A percentile compares a stretch with the other conserved stretches of the same genome.
These are phyloP conservation scores for Thalassiosira livingstoniorum DNA, from an alignment of 352 stramenopile species.

Conservation along the genomic window DNA sequence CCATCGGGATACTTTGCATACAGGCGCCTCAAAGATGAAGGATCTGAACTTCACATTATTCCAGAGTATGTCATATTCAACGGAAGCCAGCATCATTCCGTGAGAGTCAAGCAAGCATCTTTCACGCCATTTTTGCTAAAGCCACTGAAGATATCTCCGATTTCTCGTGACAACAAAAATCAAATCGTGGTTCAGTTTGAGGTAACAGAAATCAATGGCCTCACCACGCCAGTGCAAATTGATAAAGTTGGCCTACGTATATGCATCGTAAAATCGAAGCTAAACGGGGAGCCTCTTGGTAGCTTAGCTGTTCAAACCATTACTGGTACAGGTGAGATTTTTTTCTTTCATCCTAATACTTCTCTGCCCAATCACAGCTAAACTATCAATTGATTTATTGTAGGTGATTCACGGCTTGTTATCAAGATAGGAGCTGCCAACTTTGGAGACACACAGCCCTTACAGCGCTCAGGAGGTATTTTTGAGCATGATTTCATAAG, in stretches of 20 bases:
- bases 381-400: too few species aligned
- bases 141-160: slow-evolving; percentile 60
- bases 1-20: slow-evolving; percentile 83
- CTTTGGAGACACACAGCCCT: slow-evolving; percentile 42
- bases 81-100: slow-evolving; percentile 66
- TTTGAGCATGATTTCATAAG: slow-evolving; percentile 81
- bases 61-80: slow-evolving; percentile 87
- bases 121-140: slow-evolving; percentile 57
- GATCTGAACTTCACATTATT: slow-evolving; percentile 83
- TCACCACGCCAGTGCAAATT: slow-evolving; percentile 75
- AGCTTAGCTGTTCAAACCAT: slow-evolving; percentile 84
- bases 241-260: slow-evolving; percentile 79
- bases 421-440: slow-evolving; percentile 85
- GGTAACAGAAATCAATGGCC: slow-evolving; percentile 66
- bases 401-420: slow-evolving; percentile 79
- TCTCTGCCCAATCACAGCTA: too few species aligned
- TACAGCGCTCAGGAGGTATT: slow-evolving; percentile 39
- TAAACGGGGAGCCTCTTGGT: slow-evolving; percentile 68
- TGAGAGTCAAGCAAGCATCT: slow-evolving; percentile 77
- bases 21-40: slow-evolving; percentile 74
- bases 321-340: slow-evolving; percentile 74
- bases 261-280: slow-evolving; percentile 67
- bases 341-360: too few species aligned
- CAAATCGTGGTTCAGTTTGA: slow-evolving; percentile 75
- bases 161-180: slow-evolving; percentile 66